These are phyloP conservation scores for Dendrobium officinale DNA, from an alignment of 106 monocot species.

Conservation along the genomic window DNA sequence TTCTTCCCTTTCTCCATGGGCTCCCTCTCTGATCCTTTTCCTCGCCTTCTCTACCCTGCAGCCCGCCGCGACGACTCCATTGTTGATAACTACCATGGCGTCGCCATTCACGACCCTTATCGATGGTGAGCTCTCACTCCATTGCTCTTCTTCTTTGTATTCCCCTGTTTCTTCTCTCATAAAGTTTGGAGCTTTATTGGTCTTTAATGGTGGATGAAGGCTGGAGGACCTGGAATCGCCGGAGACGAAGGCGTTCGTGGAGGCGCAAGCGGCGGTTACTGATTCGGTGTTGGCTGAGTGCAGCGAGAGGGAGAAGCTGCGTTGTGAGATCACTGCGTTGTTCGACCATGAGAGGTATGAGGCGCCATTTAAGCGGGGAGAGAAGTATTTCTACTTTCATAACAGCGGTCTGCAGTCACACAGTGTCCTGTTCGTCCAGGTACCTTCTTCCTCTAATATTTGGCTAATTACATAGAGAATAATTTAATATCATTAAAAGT, in stretches of 20 bases:
- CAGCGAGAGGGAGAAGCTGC: conserved; percentile 44
- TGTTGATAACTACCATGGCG: conserved; percentile 76
- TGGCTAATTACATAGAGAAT: no score
- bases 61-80: conserved; percentile 74
- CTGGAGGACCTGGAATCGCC: conserved; percentile 89
- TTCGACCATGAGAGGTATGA: conserved; percentile 69
- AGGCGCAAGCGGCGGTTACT: conserved; percentile 54
- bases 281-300: conserved; percentile 52
- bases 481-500: no score
- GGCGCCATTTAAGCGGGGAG: conserved; percentile 55
- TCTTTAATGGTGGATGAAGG: conserved; percentile 26
- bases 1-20: conserved; percentile 29
- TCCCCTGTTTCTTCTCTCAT: neutral
- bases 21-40: conserved; percentile 25
- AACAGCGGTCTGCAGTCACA: conserved; percentile 90
- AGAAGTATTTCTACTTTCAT: conserved; percentile 73
- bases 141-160: no score
- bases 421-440: conserved; percentile 77
- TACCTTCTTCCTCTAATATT: neutral
- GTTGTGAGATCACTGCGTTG: conserved; percentile 36
- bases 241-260: conserved; percentile 82
- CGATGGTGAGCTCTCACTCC: conserved; percentile 45
- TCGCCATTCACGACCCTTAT: conserved; percentile 77
- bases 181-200: neutral
- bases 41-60: conserved; percentile 55